These are phyloP conservation scores for Lasiodiplodia sp. DNA, from an alignment of 2,329 filamentous ascomycete genomes.

Conservation along the genomic window DNA sequence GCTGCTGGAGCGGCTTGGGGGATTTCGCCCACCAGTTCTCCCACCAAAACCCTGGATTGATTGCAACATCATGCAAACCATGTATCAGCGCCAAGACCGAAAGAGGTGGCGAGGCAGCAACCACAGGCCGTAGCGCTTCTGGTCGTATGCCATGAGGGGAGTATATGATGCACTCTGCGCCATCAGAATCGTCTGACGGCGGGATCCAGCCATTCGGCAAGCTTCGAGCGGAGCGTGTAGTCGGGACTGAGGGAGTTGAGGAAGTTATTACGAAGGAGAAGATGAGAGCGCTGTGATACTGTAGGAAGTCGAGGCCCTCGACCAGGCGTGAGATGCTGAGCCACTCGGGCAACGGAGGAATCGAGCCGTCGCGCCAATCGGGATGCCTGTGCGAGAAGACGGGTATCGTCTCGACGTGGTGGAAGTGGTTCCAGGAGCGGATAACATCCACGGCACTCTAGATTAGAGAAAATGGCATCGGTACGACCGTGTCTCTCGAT, in stretches of 20 bases:
- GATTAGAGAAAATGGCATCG: background rate
- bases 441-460: constrained; percentile 65
- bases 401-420: constrained; percentile 59
- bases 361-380: constrained; percentile 56
- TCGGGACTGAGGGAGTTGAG: constrained; percentile 36
- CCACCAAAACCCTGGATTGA: constrained; percentile 41
- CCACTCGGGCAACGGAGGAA: constrained; percentile 63
- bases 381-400: constrained; percentile 49
- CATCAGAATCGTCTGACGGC: constrained; percentile 32
- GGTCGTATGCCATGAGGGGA: constrained; percentile 68
- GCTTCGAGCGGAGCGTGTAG: background rate
- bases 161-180: constrained; percentile 66
- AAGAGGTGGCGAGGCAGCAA: constrained; percentile 55
- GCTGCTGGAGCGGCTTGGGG: constrained; percentile 53
- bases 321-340: constrained; percentile 65
- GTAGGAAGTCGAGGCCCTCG: constrained; percentile 55
- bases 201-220: constrained; percentile 26
- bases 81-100: constrained; percentile 67
- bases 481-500: background rate
- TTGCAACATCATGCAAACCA: constrained; percentile 68
- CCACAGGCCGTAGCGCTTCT: constrained; percentile 54
- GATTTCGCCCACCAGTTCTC: background rate
- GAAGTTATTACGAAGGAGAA: constrained; percentile 58
- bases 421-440: constrained; percentile 66
- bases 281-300: constrained; percentile 67